Conservation (phyloP, 331 rosid species). For the Cydonia oblonga region DNA sequence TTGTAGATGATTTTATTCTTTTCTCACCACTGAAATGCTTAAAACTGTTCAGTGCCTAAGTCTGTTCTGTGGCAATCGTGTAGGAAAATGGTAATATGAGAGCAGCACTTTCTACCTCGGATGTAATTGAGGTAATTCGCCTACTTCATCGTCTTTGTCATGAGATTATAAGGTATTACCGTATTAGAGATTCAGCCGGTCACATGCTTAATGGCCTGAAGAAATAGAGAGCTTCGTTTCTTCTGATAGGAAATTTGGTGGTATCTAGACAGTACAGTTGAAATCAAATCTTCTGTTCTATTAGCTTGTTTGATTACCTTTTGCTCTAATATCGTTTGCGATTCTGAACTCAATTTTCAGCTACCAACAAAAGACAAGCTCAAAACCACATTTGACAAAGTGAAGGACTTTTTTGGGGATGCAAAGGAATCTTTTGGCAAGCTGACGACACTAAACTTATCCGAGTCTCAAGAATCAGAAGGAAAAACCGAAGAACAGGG, state of each 20-base stretch:
- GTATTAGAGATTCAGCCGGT: background rate
- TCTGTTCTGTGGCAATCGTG: constrained; percentile 13
- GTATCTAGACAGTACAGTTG: background rate
- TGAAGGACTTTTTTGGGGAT: constrained; percentile 73
- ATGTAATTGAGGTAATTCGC: constrained; percentile 68
- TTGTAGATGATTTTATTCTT: background rate
- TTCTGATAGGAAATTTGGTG: background rate
- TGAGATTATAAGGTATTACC: background rate
- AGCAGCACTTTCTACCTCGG: constrained; percentile 59
- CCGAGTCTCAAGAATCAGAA: constrained; percentile 34
- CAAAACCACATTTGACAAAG: constrained; percentile 70
- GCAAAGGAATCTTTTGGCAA: constrained; percentile 85
- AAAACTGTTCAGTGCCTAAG: background rate
- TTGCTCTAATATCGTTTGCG: constrained; percentile 6
- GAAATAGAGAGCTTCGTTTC: background rate
- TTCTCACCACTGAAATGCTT: background rate
- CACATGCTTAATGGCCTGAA: background rate
- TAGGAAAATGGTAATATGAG: constrained; percentile 73
- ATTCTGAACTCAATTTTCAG: constrained; percentile 31
- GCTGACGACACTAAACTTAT: constrained; percentile 38
- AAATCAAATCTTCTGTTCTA: background rate
- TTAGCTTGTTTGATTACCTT: background rate
- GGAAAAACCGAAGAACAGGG: constrained; percentile 28
- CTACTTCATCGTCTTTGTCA: background rate
- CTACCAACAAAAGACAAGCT: constrained; percentile 82